phyloP scores from a whole-genome alignment of 2,329 filamentous ascomycete species.

The Ceratocystis lukuohia region DNA sequence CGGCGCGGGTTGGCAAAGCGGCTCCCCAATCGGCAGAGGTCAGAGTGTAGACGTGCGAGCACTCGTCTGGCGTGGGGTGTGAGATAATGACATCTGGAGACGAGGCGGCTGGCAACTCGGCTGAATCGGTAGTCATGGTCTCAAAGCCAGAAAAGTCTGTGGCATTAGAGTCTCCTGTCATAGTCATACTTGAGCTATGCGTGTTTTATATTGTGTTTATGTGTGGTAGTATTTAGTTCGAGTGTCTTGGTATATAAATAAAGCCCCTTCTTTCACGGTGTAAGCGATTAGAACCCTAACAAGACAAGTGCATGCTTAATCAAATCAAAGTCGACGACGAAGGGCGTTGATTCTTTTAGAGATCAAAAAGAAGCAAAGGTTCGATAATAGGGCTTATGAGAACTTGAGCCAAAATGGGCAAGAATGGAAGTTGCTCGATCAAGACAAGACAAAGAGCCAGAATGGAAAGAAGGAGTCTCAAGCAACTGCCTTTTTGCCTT shows the following conservation, averaged over 20 bases:
- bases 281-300: slow-evolving; percentile 12
- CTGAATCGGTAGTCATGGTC: not conserved
- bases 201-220: not conserved
- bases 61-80: slow-evolving; percentile 44
- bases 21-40: slow-evolving; percentile 47
- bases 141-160: not conserved
- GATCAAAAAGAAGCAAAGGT: not conserved
- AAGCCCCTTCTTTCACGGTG: not conserved
- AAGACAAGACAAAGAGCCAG: not conserved
- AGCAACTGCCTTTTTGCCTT: not conserved
- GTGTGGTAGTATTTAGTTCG: not conserved
- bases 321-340: not conserved
- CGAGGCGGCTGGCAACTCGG: slow-evolving; percentile 7
- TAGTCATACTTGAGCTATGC: not conserved
- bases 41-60: slow-evolving; percentile 38
- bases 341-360: too few species aligned
- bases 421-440: not conserved
- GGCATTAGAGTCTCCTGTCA: slow-evolving; percentile 13
- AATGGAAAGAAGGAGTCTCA: not conserved
- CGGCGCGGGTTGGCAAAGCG: slow-evolving; percentile 35
- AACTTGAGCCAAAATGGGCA: not conserved
- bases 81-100: slow-evolving; percentile 32
- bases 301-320: not conserved
- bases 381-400: not conserved
- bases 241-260: not conserved